A percentile compares a stretch with the other conserved stretches of the same genome.
phyloP scores from a whole-genome alignment of 2,329 filamentous ascomycete genomes.

The Fusarium sororula region DNA sequence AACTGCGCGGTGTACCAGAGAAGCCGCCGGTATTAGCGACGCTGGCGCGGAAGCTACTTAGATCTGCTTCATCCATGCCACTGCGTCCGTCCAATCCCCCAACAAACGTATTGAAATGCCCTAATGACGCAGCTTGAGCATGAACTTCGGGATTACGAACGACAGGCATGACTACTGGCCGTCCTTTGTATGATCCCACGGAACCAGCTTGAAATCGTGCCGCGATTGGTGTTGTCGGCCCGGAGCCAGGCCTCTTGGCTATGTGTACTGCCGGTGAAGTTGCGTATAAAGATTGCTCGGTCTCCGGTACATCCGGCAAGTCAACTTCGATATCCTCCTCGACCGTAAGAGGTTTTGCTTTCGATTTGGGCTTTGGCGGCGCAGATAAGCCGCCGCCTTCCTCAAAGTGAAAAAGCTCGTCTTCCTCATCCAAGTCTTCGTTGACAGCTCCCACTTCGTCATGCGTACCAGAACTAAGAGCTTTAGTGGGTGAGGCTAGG shows the following conservation, averaged over 20 bases:
- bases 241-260: slow-evolving; percentile 40
- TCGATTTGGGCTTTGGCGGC: slow-evolving; percentile 42
- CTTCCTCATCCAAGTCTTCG: slow-evolving; percentile 38
- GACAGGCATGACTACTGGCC: slow-evolving; percentile 61
- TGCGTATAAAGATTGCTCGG: slow-evolving; percentile 48
- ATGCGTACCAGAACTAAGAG: not conserved
- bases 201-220: slow-evolving; percentile 52
- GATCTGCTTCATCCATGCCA: slow-evolving; percentile 57
- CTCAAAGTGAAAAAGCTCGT: slow-evolving; percentile 60
- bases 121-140: slow-evolving; percentile 58
- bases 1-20: slow-evolving; percentile 56
- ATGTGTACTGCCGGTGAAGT: slow-evolving; percentile 58
- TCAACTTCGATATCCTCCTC: slow-evolving; percentile 50
- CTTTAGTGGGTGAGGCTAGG: slow-evolving; percentile 1
- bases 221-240: slow-evolving; percentile 45
- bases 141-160: slow-evolving; percentile 60
- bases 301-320: slow-evolving; percentile 35
- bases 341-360: slow-evolving; percentile 37
- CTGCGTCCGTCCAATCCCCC: slow-evolving; percentile 63
- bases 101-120: slow-evolving; percentile 61
- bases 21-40: slow-evolving; percentile 52
- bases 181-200: slow-evolving; percentile 64
- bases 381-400: slow-evolving; percentile 50
- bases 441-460: slow-evolving; percentile 12
- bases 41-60: slow-evolving; percentile 55